A percentile compares a stretch with the other conserved stretches of the same genome.
phyloP scores from a whole-genome alignment of 805 yeast species.

The Starmerella floris region DNA sequence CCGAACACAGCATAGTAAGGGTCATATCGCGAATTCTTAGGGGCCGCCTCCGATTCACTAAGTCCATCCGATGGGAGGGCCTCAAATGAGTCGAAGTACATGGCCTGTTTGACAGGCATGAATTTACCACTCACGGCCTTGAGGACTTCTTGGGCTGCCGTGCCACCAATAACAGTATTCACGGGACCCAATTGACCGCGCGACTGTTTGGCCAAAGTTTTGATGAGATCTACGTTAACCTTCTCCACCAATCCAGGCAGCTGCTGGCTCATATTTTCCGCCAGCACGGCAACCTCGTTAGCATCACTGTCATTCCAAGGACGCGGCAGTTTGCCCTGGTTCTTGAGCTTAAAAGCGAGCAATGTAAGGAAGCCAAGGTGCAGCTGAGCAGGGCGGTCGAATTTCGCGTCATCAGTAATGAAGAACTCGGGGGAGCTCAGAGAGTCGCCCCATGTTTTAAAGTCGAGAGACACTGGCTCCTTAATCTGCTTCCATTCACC shows the following conservation, averaged over 20 bases:
- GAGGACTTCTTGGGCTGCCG: conserved; percentile 90
- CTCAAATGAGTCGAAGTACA: conserved; percentile 90
- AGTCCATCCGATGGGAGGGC: conserved; percentile 44
- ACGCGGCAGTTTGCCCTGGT: conserved; percentile 57
- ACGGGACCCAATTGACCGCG: conserved; percentile 85
- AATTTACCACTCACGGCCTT: conserved; percentile 93
- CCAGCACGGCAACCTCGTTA: conserved; percentile 44
- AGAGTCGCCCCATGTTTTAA: conserved; percentile 52
- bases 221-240: conserved; percentile 51
- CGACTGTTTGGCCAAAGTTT: conserved; percentile 69
- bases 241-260: conserved; percentile 44
- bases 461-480: conserved; percentile 53
- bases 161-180: conserved; percentile 83
- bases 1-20: conserved; percentile 95
- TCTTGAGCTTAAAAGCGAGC: conserved; percentile 51
- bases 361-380: conserved; percentile 89
- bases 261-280: conserved; percentile 45
- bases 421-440: conserved; percentile 64
- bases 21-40: conserved; percentile 76
- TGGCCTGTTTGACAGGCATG: conserved; percentile 80
- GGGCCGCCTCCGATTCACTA: conserved; percentile 55
- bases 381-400: conserved; percentile 79
- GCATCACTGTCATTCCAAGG: conserved; percentile 70
- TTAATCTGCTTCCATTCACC: conserved; percentile 90
- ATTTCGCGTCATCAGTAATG: conserved; percentile 82